Percentiles rank a stretch among this genome's conserved stretches.
phyloP scores from a whole-genome alignment of 192 early-diverging fungal genomes.

The Podila horticola region DNA sequence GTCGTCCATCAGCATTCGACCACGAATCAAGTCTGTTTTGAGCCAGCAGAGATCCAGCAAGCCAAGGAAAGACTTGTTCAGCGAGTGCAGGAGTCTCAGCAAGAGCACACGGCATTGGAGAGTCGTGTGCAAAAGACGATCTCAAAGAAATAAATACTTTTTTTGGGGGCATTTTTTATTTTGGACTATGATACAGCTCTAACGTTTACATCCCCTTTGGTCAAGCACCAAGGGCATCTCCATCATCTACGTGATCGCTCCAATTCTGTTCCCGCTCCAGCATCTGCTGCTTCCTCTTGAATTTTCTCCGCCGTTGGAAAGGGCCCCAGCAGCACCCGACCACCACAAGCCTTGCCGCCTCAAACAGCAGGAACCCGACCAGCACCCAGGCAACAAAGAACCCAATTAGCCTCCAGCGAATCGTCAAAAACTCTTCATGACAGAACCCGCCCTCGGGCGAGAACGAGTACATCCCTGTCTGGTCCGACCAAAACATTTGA shows the following conservation, averaged over 20 bases:
- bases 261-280: neutral
- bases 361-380: slow-evolving; percentile 48
- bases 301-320: slow-evolving; percentile 17
- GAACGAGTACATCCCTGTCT: slow-evolving; percentile 78
- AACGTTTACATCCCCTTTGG: neutral
- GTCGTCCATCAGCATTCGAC: slow-evolving; percentile 25
- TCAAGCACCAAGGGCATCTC: neutral
- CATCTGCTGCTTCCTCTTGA: slow-evolving; percentile 12
- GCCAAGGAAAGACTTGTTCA: slow-evolving; percentile 9
- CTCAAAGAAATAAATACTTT: too few species aligned
- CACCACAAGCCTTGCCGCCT: slow-evolving; percentile 28
- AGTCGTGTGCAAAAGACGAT: slow-evolving; percentile 11
- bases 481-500: slow-evolving; percentile 65
- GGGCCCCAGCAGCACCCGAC: slow-evolving; percentile 42
- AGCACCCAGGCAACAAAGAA: slow-evolving; percentile 59
- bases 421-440: slow-evolving; percentile 58
- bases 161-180: too few species aligned
- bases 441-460: slow-evolving; percentile 66
- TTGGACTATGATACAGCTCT: too few species aligned
- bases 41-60: slow-evolving; percentile 9
- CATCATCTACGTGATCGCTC: neutral
- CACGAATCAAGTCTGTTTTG: slow-evolving; percentile 21
- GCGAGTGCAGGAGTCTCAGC: slow-evolving; percentile 2
- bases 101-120: slow-evolving; percentile 6
- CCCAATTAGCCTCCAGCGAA: slow-evolving; percentile 57